Conservation (phyloP, 345 rosid species). For the Ricinus communis region DNA sequence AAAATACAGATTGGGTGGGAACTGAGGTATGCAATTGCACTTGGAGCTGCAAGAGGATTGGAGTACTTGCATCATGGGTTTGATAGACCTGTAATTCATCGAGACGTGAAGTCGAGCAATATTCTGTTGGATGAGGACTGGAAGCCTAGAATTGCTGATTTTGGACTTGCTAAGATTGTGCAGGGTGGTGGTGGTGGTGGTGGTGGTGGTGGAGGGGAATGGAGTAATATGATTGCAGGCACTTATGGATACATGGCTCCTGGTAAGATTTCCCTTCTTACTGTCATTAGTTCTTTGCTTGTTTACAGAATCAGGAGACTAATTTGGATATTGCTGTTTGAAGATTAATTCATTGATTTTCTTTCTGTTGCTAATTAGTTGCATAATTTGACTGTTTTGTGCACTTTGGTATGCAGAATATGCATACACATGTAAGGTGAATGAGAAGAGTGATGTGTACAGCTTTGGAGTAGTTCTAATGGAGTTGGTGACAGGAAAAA, state of each 20-base stretch:
- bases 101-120: constrained; percentile 87
- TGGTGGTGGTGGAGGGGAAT: constrained; percentile 47
- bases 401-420: constrained; percentile 47
- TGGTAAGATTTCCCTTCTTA: constrained; percentile 40
- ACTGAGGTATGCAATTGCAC: constrained; percentile 59
- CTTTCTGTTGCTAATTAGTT: neutral
- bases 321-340: too few relatives aligned
- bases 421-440: constrained; percentile 56
- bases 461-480: constrained; percentile 84
- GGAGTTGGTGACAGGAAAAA: constrained; percentile 82
- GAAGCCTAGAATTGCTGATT: constrained; percentile 86
- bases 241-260: constrained; percentile 93
- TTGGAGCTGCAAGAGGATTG: constrained; percentile 81
- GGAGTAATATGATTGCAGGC: constrained; percentile 58
- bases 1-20: constrained; percentile 62
- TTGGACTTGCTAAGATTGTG: constrained; percentile 77
- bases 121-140: constrained; percentile 78
- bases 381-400: neutral
- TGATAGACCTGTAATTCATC: constrained; percentile 70
- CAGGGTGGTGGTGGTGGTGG: constrained; percentile 50
- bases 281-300: neutral
- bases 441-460: constrained; percentile 81
- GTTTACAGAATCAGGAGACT: too few relatives aligned
- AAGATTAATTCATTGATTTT: too few relatives aligned
- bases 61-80: constrained; percentile 86